Percentiles rank a stretch among this genome's conserved stretches.
Evolutionary conservation across 129 eudicot species (phyloP).

Genomic region (Pulicaria dysenterica): DNA sequence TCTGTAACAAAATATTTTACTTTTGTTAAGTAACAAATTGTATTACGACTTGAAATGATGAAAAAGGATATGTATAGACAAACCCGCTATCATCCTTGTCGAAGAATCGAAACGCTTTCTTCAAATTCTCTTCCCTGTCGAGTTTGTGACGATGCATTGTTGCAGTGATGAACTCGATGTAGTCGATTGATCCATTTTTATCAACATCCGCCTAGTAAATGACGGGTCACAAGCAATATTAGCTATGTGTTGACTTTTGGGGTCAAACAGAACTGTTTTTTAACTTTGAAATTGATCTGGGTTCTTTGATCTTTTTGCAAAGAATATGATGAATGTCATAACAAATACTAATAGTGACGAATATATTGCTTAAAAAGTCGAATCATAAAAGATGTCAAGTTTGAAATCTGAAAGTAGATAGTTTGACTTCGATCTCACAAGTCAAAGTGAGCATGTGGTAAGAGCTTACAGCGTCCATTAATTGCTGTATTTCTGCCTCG

Average conservation of each 20-base stretch:
- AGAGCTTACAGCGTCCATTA: conserved; percentile 87
- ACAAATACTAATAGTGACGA: background rate
- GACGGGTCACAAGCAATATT: background rate
- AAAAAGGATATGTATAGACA: conserved; percentile 14
- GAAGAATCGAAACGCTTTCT: conserved; percentile 67
- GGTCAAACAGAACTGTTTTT: background rate
- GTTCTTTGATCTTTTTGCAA: background rate
- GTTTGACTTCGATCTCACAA: conserved; percentile 7
- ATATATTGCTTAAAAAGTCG: background rate
- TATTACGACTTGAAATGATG: background rate
- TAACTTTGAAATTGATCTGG: background rate
- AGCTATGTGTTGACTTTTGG: conserved; percentile 4
- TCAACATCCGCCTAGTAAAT: conserved; percentile 75
- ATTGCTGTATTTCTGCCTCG: conserved; percentile 69
- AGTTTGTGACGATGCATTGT: conserved; percentile 91
- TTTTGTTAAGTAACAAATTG: background rate
- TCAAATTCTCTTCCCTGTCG: conserved; percentile 66
- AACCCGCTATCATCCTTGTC: conserved; percentile 79
- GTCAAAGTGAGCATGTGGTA: conserved; percentile 1
- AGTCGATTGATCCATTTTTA: conserved; percentile 70
- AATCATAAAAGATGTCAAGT: background rate
- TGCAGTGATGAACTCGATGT: conserved; percentile 72
- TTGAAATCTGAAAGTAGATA: background rate
- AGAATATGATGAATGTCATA: background rate
- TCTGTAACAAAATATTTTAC: conserved; percentile 34